phyloP scores from a whole-genome alignment of 1,284 basidiomycete genomes.

The Sporisorium iseilematis-ciliati region DNA sequence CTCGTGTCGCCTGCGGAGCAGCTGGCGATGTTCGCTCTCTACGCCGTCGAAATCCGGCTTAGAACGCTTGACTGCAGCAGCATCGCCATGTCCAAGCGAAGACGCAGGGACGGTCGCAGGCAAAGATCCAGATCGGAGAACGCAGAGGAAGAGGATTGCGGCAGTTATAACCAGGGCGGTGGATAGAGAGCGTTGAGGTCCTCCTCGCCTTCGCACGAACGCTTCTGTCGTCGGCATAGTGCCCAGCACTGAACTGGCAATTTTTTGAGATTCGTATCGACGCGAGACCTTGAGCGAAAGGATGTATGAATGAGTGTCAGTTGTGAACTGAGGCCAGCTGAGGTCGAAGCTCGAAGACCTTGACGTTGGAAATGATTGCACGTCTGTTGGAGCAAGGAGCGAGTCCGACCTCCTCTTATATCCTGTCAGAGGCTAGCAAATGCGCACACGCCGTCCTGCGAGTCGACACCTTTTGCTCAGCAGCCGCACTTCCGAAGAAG shows the following conservation, averaged over 20 bases:
- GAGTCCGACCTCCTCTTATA: slow-evolving; percentile 4
- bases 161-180: not conserved
- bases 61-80: not conserved
- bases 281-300: not conserved
- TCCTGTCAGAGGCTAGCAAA: not conserved
- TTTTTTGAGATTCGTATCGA: not conserved
- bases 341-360: no score
- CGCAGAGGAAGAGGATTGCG: slow-evolving; percentile 8
- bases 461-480: not conserved
- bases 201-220: not conserved
- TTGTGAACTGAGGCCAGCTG: not conserved
- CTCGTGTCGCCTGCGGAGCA: slow-evolving; percentile 31
- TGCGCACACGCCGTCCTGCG: slow-evolving; percentile 1
- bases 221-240: slow-evolving; percentile 6
- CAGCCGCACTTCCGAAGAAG: not conserved
- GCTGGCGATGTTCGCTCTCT: slow-evolving; percentile 18
- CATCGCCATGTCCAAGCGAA: not conserved
- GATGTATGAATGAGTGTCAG: not conserved
- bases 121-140: not conserved
- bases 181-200: not conserved
- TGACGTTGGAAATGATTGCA: not conserved
- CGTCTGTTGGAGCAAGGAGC: not conserved
- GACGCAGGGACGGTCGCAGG: slow-evolving; percentile 18
- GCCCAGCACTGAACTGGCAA: not conserved
- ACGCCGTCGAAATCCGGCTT: not conserved